Base-by-base conservation (phyloP, 1,284 basidiomycete species). In the Pseudozyma tsukubaensis region DNA sequence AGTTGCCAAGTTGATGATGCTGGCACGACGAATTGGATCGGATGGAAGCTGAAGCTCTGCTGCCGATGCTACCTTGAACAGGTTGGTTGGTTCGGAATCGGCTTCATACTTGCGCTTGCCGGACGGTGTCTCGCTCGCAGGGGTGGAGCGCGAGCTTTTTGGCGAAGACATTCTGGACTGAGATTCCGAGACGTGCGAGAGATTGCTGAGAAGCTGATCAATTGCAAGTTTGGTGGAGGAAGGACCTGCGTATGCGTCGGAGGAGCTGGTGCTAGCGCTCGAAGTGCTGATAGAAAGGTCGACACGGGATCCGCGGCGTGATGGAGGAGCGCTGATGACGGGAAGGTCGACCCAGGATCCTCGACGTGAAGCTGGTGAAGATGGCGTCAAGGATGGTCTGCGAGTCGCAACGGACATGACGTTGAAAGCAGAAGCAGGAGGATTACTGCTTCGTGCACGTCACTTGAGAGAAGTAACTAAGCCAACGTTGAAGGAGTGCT, bases 1-100 rank as follows among this genome's bases (percentile, higher is more conserved):
- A 2, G 71, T 74, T 4, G 71, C 71, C 1, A 74, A 59, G 49
- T 74, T 68, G 62, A 74, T 74, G 66, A 74, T 74, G 61, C 71
- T 74, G 21, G 66, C 71, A 24, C 71, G 45, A 19, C 71, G 71
- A 13, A 54, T 36, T 3, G 71, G 66, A 21, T 74, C 71, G 35
- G 50, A 40, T 6, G 71, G 66, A 32, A 74, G 55, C 24, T 62
- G 58, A 4, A 74, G 56, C 39, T 74, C 71, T 14, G 58, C 19
- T 13, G 71, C 61, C 0, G 71, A 61, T 36, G 70, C 50, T 14
- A 57, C 35, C 42, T 40, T 55, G 54, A 42, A 69, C 21, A 55
- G 37, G 18, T 34, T 52, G 16, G 63, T 50, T 3, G 50, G 34
- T 18, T 61, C 66, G 37, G 59, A 3, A 1, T 74, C 71, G 6